phyloP scores from a whole-genome alignment of 176 grass and related monocot species.

The Urochloa ruziziensis region DNA sequence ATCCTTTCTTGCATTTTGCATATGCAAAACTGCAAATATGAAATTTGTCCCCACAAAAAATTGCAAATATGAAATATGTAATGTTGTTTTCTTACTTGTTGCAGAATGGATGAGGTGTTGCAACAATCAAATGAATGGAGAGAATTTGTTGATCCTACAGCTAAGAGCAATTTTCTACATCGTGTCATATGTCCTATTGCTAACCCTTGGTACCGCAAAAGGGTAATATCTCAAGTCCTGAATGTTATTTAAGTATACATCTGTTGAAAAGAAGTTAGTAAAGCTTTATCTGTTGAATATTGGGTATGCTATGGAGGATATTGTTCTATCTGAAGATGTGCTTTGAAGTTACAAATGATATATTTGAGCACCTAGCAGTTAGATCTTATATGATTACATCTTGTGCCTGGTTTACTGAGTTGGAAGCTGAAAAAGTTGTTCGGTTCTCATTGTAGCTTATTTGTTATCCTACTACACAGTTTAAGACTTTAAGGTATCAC shows the following conservation, averaged over 20 bases:
- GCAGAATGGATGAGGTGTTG: conserved; percentile 28
- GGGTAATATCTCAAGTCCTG: conserved; percentile 1
- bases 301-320: neutral
- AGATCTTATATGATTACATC: neutral
- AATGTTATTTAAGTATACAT: conserved; percentile 15
- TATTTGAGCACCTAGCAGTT: conserved; percentile 14
- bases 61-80: conserved; percentile 9
- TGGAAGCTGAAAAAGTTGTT: conserved; percentile 2
- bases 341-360: neutral
- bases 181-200: neutral
- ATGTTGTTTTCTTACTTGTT: conserved; percentile 15
- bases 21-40: neutral
- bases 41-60: no score
- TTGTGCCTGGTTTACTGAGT: neutral
- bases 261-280: neutral
- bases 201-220: neutral
- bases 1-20: neutral
- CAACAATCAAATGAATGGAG: conserved; percentile 8
- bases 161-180: neutral
- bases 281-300: neutral
- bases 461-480: conserved; percentile 16
- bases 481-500: conserved; percentile 14
- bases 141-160: neutral
- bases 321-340: neutral
- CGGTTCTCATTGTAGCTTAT: conserved; percentile 4